A percentile compares a stretch with the other conserved stretches of the same genome.
phyloP scores from a whole-genome alignment of 345 rosid species.

The Physaria fendleri region DNA sequence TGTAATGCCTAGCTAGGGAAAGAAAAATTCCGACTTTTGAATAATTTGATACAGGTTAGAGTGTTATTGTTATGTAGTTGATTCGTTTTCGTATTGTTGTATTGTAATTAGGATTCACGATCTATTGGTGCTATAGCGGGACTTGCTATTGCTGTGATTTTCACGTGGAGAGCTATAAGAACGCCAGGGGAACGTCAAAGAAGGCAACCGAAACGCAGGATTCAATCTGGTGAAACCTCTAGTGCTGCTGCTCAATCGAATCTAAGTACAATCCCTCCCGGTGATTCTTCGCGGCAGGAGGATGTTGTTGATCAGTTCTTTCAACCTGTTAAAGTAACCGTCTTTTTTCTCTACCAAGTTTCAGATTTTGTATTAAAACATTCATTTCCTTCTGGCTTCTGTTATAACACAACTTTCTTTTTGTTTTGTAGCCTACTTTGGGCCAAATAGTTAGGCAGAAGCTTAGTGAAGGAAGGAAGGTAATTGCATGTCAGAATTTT shows the following conservation, averaged over 20 bases:
- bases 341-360: neutral
- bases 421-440: conserved; percentile 56
- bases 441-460: conserved; percentile 83
- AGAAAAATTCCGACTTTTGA: neutral
- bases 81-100: neutral
- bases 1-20: neutral
- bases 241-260: conserved; percentile 39
- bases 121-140: conserved; percentile 95
- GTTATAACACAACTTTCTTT: neutral
- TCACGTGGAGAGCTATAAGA: conserved; percentile 75
- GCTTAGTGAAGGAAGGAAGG: conserved; percentile 91
- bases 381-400: neutral
- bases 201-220: conserved; percentile 72
- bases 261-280: conserved; percentile 35
- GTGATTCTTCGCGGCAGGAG: conserved; percentile 42
- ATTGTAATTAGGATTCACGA: conserved; percentile 55
- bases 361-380: neutral
- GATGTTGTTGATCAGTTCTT: conserved; percentile 76
- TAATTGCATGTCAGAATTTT: conserved; percentile 11
- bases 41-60: neutral
- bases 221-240: conserved; percentile 43
- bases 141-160: conserved; percentile 82
- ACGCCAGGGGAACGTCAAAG: conserved; percentile 57
- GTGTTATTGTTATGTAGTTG: neutral
- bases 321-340: conserved; percentile 67